Evolutionary conservation across 768 basidiomycete genomes (phyloP).

Genomic region (Mycena venus): DNA sequence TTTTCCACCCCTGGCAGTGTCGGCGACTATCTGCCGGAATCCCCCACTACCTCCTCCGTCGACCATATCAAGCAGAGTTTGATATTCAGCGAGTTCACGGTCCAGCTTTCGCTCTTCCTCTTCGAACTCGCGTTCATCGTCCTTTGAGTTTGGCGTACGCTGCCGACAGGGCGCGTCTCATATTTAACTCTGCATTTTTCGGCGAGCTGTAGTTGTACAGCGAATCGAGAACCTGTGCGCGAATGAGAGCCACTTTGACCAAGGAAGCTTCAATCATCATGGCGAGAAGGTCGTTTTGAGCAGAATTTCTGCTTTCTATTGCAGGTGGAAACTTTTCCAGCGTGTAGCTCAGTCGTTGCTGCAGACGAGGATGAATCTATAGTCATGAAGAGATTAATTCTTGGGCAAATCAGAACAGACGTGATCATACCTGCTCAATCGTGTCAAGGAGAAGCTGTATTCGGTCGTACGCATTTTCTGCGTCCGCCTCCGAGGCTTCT

Average conservation of each 20-base stretch:
- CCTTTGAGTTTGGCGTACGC: constrained; percentile 49
- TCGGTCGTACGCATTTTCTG: not conserved
- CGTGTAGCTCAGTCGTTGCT: constrained; percentile 42
- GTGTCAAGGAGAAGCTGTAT: constrained; percentile 1
- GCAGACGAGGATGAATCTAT: constrained; percentile 48
- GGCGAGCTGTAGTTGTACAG: constrained; percentile 54
- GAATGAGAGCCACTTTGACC: constrained; percentile 62
- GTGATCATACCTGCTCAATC: constrained; percentile 12
- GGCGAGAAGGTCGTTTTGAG: constrained; percentile 55
- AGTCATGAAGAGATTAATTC: not conserved
- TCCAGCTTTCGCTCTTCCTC: constrained; percentile 55
- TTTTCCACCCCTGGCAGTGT: constrained; percentile 61
- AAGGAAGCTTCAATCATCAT: constrained; percentile 62
- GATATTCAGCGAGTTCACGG: constrained; percentile 56
- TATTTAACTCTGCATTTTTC: constrained; percentile 33
- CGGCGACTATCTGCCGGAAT: constrained; percentile 61
- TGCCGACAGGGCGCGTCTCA: constrained; percentile 49
- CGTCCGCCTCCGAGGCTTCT: not conserved
- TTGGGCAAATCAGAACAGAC: not conserved
- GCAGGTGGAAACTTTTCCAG: constrained; percentile 44
- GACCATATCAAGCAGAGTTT: constrained; percentile 54
- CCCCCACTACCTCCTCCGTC: constrained; percentile 54
- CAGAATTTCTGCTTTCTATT: constrained; percentile 45
- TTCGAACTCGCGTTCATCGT: constrained; percentile 51
- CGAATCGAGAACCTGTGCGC: constrained; percentile 51